Conservation (phyloP, 23 red algal genomes). For the Pyropia yezoensis region DNA sequence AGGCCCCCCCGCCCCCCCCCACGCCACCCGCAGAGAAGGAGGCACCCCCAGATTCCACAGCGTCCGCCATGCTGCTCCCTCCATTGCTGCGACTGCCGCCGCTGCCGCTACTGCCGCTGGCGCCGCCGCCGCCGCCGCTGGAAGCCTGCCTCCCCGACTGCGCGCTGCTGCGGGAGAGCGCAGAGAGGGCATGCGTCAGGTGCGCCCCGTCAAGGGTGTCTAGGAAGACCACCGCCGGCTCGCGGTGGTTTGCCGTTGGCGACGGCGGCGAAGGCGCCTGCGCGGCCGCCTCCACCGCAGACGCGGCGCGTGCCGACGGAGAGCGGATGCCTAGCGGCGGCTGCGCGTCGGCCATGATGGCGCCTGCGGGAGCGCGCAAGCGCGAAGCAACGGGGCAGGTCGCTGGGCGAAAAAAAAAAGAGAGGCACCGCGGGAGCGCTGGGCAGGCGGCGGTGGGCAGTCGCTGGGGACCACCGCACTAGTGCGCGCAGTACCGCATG, state of each 20-base stretch:
- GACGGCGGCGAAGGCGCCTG: not conserved
- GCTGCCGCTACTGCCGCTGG: not conserved
- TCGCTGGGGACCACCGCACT: too few relatives aligned
- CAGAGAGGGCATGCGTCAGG: not conserved
- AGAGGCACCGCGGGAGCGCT: too few relatives aligned
- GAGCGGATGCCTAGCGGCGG: not conserved
- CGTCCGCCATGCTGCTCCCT: too few relatives aligned
- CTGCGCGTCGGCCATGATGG: not conserved
- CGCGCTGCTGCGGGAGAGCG: not conserved
- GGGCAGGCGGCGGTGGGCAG: too few relatives aligned
- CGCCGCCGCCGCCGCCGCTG: not conserved
- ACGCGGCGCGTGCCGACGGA: not conserved
- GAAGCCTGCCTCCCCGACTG: not conserved
- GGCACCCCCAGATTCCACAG: too few relatives aligned
- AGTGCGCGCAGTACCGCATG: too few relatives aligned
- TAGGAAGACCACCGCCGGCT: too few relatives aligned
- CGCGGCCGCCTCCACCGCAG: not conserved
- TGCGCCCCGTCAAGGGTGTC: not conserved
- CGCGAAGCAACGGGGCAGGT: too few relatives aligned
- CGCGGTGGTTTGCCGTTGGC: not conserved
- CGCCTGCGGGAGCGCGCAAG: not conserved
- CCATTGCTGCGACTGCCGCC: too few relatives aligned
- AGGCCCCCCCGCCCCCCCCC: too few relatives aligned
- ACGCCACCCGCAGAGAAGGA: too few relatives aligned
- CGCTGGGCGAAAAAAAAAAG: too few relatives aligned